These are phyloP conservation scores for Cantharellus anzutake DNA, from an alignment of 768 basidiomycete genomes.

Conservation along the genomic window DNA sequence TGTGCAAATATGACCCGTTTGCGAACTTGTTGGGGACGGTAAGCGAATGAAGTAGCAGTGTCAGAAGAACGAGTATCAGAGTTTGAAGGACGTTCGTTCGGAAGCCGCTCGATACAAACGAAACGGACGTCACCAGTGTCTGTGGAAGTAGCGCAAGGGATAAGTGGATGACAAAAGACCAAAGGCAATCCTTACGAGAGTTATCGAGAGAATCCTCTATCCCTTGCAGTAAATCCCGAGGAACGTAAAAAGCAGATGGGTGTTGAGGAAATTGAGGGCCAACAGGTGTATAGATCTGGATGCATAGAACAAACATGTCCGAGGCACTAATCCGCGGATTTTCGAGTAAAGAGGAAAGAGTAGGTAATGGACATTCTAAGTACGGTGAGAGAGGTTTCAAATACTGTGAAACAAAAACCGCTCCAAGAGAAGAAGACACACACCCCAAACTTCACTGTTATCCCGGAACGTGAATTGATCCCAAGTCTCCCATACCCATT, in stretches of 20 bases:
- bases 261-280: conserved; percentile 42
- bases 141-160: conserved; percentile 11
- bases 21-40: conserved; percentile 25
- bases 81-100: conserved; percentile 8
- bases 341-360: conserved; percentile 38
- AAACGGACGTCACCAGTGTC: conserved; percentile 66
- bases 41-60: conserved; percentile 22
- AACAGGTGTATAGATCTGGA: conserved; percentile 48
- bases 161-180: conserved; percentile 3
- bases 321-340: conserved; percentile 37
- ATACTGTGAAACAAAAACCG: background rate
- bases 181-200: conserved; percentile 26
- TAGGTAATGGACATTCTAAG: conserved; percentile 45
- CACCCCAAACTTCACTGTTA: conserved; percentile 60
- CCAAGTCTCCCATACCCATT: conserved; percentile 62
- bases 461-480: conserved; percentile 50
- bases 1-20: conserved; percentile 65
- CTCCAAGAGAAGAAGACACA: conserved; percentile 9
- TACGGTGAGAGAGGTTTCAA: background rate
- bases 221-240: conserved; percentile 45
- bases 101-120: conserved; percentile 40
- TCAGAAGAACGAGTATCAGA: conserved; percentile 11
- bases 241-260: conserved; percentile 44
- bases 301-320: conserved; percentile 52
- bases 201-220: conserved; percentile 57